Conservation (phyloP, 768 basidiomycete genomes). For the Pulveroboletus ravenelii region DNA sequence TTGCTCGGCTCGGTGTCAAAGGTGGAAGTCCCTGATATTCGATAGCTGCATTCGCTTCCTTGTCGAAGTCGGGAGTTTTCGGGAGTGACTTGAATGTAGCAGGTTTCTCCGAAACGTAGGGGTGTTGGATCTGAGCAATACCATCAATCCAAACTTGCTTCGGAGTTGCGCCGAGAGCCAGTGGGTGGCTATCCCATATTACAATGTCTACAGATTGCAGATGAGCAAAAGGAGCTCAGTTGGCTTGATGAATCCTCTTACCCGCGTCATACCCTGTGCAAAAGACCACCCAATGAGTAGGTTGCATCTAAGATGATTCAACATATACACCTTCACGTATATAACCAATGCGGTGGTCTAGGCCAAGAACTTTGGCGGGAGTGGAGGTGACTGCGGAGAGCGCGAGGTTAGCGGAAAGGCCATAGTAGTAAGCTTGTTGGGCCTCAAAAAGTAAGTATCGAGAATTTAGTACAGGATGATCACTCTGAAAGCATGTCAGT, state of each 20-base stretch:
- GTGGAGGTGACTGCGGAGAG: slow-evolving; percentile 67
- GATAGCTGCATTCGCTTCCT: slow-evolving; percentile 54
- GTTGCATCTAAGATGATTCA: neutral
- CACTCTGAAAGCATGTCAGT: slow-evolving; percentile 35
- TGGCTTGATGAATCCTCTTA: slow-evolving; percentile 15
- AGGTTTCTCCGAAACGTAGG: slow-evolving; percentile 52
- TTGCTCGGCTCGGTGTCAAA: slow-evolving; percentile 40
- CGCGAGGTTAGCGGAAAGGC: slow-evolving; percentile 59
- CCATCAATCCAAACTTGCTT: slow-evolving; percentile 84
- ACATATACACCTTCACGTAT: slow-evolving; percentile 41
- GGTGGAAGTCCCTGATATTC: slow-evolving; percentile 71
- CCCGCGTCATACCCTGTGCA: slow-evolving; percentile 65
- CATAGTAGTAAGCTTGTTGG: slow-evolving; percentile 67
- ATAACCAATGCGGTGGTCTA: slow-evolving; percentile 72
- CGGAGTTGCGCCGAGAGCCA: slow-evolving; percentile 73
- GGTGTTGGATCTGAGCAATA: slow-evolving; percentile 56
- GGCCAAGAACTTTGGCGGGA: slow-evolving; percentile 65
- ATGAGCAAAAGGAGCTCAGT: neutral
- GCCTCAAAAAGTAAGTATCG: slow-evolving; percentile 56
- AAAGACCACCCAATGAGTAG: neutral
- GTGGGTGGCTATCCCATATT: slow-evolving; percentile 74
- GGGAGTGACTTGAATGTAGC: slow-evolving; percentile 46
- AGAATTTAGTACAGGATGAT: slow-evolving; percentile 52
- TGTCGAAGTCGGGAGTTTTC: slow-evolving; percentile 56
- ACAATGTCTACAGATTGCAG: slow-evolving; percentile 49